Conservation (phyloP, 768 basidiomycete genomes). For the Naganishia onofrii region DNA sequence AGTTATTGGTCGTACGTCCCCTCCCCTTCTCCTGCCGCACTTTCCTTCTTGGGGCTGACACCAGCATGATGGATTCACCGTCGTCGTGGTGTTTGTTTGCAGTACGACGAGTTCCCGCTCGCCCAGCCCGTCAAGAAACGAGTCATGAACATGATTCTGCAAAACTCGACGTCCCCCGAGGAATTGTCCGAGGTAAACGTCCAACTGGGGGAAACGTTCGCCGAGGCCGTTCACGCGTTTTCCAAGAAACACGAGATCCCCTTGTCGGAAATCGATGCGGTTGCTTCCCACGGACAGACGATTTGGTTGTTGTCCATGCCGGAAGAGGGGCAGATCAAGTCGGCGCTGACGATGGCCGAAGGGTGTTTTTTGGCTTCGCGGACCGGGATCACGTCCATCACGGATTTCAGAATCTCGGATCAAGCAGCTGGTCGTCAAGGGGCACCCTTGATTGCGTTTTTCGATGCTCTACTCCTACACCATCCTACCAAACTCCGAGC, state of each 20-base stretch:
- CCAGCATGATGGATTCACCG: too few species aligned
- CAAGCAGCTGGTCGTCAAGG: slow-evolving; percentile 35
- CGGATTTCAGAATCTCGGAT: slow-evolving; percentile 39
- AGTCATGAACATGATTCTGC: slow-evolving; percentile 38
- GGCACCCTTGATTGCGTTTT: slow-evolving; percentile 39
- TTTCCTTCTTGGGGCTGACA: not conserved
- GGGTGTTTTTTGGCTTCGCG: slow-evolving; percentile 33
- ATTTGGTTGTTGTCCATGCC: slow-evolving; percentile 42
- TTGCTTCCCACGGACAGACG: slow-evolving; percentile 37
- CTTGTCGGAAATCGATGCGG: slow-evolving; percentile 30
- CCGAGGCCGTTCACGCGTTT: slow-evolving; percentile 32
- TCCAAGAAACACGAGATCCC: slow-evolving; percentile 24
- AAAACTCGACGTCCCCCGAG: slow-evolving; percentile 35
- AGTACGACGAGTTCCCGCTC: slow-evolving; percentile 38
- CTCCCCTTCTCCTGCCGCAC: not conserved
- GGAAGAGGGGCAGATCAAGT: slow-evolving; percentile 36
- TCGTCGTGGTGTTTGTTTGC: too few species aligned
- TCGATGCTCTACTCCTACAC: slow-evolving; percentile 39
- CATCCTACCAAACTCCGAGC: slow-evolving; percentile 38
- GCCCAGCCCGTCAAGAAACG: slow-evolving; percentile 35
- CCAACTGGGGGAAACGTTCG: slow-evolving; percentile 36
- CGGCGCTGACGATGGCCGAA: slow-evolving; percentile 37
- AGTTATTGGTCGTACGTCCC: slow-evolving; percentile 28
- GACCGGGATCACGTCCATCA: slow-evolving; percentile 36
- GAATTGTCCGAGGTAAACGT: slow-evolving; percentile 40